Conservation (phyloP, 1,139 yeast genomes). For the Taiozyma onychis region DNA sequence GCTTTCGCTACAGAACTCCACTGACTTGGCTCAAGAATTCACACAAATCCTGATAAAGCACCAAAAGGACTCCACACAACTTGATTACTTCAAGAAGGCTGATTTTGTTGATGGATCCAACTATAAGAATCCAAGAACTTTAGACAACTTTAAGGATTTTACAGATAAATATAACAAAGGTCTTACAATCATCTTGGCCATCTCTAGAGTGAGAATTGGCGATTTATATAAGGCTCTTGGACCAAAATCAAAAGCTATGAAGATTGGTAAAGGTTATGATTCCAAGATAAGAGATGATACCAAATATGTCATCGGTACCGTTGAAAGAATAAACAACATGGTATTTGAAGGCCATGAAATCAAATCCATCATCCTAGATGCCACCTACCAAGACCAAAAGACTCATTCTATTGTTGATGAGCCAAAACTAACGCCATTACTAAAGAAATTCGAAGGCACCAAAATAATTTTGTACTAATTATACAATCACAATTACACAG, state of each 20-base stretch:
- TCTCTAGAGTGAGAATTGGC: slow-evolving; percentile 21
- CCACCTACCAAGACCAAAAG: slow-evolving; percentile 22
- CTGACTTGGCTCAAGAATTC: slow-evolving; percentile 18
- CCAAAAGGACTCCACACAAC: slow-evolving; percentile 19
- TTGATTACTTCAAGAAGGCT: slow-evolving; percentile 24
- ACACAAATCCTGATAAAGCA: slow-evolving; percentile 19
- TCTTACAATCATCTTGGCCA: slow-evolving; percentile 18
- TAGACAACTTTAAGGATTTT: slow-evolving; percentile 23
- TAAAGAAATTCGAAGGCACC: slow-evolving; percentile 19
- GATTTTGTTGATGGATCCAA: slow-evolving; percentile 25
- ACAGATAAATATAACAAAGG: slow-evolving; percentile 24
- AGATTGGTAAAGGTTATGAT: slow-evolving; percentile 24
- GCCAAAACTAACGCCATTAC: slow-evolving; percentile 15
- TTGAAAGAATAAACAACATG: slow-evolving; percentile 17
- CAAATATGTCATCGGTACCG: slow-evolving; percentile 22
- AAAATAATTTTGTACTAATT: slow-evolving; percentile 21
- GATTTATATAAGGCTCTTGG: slow-evolving; percentile 23
- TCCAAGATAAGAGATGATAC: slow-evolving; percentile 21
- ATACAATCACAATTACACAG: neutral
- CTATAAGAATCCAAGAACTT: slow-evolving; percentile 18
- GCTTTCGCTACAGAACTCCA: slow-evolving; percentile 14
- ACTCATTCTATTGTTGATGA: slow-evolving; percentile 22
- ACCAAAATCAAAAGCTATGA: slow-evolving; percentile 21
- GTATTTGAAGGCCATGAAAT: slow-evolving; percentile 16
- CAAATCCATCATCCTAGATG: slow-evolving; percentile 22